phyloP scores from a whole-genome alignment of 2,329 filamentous ascomycete species.

The Alternaria sp. region DNA sequence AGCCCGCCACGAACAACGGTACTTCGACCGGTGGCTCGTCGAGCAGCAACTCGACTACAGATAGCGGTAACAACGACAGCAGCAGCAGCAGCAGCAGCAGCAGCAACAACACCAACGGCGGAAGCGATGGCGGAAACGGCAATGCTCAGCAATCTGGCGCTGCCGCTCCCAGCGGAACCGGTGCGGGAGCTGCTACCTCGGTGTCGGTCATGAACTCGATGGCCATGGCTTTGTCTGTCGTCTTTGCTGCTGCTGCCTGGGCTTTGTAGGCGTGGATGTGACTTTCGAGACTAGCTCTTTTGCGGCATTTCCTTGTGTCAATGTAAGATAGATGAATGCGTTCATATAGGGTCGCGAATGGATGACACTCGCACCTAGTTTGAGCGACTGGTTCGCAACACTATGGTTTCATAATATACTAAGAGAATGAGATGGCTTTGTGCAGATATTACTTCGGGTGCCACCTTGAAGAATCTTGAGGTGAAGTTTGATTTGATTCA shows the following conservation, averaged over 20 bases:
- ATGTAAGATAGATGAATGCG: constrained; percentile 7
- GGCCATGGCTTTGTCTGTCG: constrained; percentile 37
- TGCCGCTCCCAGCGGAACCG: constrained; percentile 7
- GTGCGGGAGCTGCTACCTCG: constrained; percentile 24
- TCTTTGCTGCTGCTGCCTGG: constrained; percentile 37
- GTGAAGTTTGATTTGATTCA: neutral
- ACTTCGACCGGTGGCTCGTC: constrained; percentile 22
- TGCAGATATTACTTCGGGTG: neutral
- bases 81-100: constrained; percentile 6
- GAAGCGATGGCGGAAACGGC: neutral
- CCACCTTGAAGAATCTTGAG: neutral
- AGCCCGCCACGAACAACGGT: constrained; percentile 29
- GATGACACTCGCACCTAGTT: constrained; percentile 5
- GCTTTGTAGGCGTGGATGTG: constrained; percentile 25
- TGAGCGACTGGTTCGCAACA: constrained; percentile 9
- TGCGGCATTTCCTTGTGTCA: constrained; percentile 5
- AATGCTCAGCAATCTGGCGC: constrained; percentile 1
- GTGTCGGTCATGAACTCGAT: constrained; percentile 33
- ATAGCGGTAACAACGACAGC: constrained; percentile 11
- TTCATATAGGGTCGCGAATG: constrained; percentile 2
- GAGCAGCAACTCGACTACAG: constrained; percentile 18
- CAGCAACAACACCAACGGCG: neutral
- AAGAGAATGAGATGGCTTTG: constrained; percentile 7
- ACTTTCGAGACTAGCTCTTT: neutral
- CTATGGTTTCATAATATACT: constrained; percentile 14